Evolutionary conservation across 2,329 filamentous ascomycete genomes (phyloP).

Genomic region (Didymella glomerata): DNA sequence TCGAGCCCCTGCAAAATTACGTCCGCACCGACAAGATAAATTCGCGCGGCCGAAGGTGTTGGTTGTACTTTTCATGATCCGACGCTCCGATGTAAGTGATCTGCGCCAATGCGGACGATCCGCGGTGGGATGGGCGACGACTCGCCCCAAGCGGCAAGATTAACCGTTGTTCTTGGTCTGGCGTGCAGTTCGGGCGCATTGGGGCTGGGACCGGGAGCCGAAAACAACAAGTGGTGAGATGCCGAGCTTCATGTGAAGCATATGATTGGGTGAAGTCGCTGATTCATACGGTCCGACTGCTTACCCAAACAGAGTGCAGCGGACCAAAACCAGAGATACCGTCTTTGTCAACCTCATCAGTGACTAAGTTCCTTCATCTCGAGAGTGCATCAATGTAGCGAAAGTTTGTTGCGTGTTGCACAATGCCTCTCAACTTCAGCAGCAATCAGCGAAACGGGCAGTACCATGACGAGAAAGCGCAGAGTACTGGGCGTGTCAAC

Average conservation of each 20-base stretch:
- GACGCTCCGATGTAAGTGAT: slow-evolving; percentile 6
- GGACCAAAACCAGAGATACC: background rate
- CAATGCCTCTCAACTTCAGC: slow-evolving; percentile 23
- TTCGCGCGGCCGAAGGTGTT: slow-evolving; percentile 8
- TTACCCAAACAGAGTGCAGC: slow-evolving; percentile 12
- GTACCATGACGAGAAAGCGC: slow-evolving; percentile 24
- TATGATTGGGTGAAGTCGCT: slow-evolving; percentile 11
- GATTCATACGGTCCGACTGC: slow-evolving; percentile 15
- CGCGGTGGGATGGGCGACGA: background rate
- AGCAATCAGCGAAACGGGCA: slow-evolving; percentile 14
- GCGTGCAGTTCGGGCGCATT: background rate
- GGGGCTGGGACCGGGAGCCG: slow-evolving; percentile 5
- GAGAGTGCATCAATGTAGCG: background rate
- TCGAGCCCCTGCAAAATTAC: background rate
- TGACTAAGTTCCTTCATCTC: background rate
- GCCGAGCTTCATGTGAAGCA: slow-evolving; percentile 4
- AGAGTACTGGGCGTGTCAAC: slow-evolving; percentile 23
- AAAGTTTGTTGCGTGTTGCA: slow-evolving; percentile 1
- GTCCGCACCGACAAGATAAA: background rate
- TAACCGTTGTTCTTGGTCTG: background rate
- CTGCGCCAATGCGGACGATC: slow-evolving; percentile 9
- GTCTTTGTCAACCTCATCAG: background rate
- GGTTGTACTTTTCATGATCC: slow-evolving; percentile 1
- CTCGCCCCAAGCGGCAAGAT: background rate
- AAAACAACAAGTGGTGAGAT: slow-evolving; percentile 5